Percentiles rank a stretch among this genome's conserved stretches.
These are phyloP conservation scores for Penicillium sp. DNA, from an alignment of 2,329 filamentous ascomycete genomes.

Conservation along the genomic window DNA sequence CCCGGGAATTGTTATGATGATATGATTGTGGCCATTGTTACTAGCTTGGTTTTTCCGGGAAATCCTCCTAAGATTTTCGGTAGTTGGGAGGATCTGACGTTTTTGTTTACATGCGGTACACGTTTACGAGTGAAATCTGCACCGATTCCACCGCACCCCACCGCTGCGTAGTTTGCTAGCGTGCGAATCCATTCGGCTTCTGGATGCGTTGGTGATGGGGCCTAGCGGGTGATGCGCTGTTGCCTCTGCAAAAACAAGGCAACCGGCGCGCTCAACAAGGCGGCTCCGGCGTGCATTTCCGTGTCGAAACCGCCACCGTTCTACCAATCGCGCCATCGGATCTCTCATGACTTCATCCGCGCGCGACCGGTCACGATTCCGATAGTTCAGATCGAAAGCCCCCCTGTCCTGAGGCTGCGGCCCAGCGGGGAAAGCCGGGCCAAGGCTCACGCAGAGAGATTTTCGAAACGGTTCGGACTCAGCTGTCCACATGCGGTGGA, in stretches of 20 bases:
- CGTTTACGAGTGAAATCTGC: background rate
- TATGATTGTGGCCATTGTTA: background rate
- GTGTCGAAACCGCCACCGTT: background rate
- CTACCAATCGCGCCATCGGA: constrained; percentile 6
- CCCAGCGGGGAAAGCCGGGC: constrained; percentile 14
- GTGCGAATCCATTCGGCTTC: background rate
- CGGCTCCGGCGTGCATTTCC: background rate
- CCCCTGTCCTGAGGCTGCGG: background rate
- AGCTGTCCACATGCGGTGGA: background rate
- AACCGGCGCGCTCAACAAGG: background rate
- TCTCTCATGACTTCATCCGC: background rate
- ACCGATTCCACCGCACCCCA: background rate
- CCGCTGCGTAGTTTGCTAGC: background rate
- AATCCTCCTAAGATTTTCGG: background rate
- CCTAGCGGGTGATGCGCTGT: constrained; percentile 3
- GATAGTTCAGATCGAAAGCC: constrained; percentile 25
- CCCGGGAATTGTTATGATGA: background rate
- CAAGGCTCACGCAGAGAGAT: background rate
- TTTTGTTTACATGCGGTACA: background rate
- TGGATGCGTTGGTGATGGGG: background rate
- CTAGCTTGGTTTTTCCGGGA: background rate
- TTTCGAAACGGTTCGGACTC: background rate
- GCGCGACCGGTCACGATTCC: constrained; percentile 19
- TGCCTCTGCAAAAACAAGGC: constrained; percentile 8
- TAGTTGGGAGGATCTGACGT: background rate